These are phyloP conservation scores for Trypanosoma avium DNA, from an alignment of 208 protist species.

Conservation along the genomic window DNA sequence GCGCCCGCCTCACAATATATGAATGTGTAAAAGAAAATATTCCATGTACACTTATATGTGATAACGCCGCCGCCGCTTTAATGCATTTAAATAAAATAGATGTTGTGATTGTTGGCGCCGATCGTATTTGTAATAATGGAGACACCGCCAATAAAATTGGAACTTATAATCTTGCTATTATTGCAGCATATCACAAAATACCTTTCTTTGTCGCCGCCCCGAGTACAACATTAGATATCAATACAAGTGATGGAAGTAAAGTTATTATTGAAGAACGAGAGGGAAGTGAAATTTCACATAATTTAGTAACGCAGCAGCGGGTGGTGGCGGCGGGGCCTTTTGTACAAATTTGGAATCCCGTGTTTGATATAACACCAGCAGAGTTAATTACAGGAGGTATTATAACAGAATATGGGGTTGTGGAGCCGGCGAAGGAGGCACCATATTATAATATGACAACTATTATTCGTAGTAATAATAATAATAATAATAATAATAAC, in stretches of 20 bases:
- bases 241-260: conserved; percentile 61
- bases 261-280: conserved; percentile 94
- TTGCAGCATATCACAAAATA: conserved; percentile 87
- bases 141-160: conserved; percentile 97
- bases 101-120: conserved; percentile 93
- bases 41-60: conserved; percentile 90
- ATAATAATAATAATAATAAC: too few species aligned
- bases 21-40: conserved; percentile 94
- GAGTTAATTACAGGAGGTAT: conserved; percentile 93
- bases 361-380: conserved; percentile 96
- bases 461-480: conserved; percentile 14
- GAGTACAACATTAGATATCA: conserved; percentile 90
- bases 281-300: conserved; percentile 88
- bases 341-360: conserved; percentile 94
- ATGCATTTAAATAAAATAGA: conserved; percentile 66
- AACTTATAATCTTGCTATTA: conserved; percentile 93
- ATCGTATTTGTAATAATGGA: conserved; percentile 94
- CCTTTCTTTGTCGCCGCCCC: conserved; percentile 94
- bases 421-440: conserved; percentile 37
- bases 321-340: conserved; percentile 83
- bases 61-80: conserved; percentile 84
- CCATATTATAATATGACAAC: conserved; percentile 65
- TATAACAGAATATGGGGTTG: conserved; percentile 92
- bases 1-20: conserved; percentile 93
- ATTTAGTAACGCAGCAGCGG: conserved; percentile 71